Conservation (phyloP, 2,329 filamentous ascomycete species). For the Aureobasidium sp. region DNA sequence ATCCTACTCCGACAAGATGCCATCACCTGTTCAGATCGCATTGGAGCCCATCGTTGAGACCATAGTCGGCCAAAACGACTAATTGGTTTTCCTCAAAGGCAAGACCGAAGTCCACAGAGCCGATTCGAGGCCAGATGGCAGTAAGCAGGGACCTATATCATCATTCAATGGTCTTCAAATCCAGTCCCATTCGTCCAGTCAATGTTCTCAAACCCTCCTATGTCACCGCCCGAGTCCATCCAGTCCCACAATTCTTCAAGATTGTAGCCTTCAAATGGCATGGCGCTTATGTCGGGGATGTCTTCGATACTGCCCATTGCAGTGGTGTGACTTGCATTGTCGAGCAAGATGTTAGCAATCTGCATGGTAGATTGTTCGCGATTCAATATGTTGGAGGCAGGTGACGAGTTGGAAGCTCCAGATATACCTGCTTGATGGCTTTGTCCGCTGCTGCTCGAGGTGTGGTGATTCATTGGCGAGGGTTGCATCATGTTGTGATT, state of each 20-base stretch:
- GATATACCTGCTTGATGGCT: neutral
- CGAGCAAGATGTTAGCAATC: neutral
- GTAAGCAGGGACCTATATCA: too few relatives aligned
- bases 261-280: conserved; percentile 12
- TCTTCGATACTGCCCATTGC: neutral
- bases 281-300: neutral
- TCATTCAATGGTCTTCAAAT: neutral
- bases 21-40: conserved; percentile 13
- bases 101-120: conserved; percentile 34
- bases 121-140: conserved; percentile 29
- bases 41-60: conserved; percentile 30
- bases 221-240: conserved; percentile 10
- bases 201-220: neutral
- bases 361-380: conserved; percentile 10
- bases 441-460: conserved; percentile 8
- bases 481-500: neutral
- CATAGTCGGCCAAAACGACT: conserved; percentile 35
- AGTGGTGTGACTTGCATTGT: neutral
- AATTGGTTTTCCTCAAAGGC: conserved; percentile 21
- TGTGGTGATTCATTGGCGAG: neutral
- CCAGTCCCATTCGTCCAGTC: neutral
- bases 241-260: conserved; percentile 12
- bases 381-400: neutral
- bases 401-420: neutral
- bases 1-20: neutral